These are phyloP conservation scores for Monosporozyma aerobia DNA, from an alignment of 805 yeast genomes.

Conservation along the genomic window DNA sequence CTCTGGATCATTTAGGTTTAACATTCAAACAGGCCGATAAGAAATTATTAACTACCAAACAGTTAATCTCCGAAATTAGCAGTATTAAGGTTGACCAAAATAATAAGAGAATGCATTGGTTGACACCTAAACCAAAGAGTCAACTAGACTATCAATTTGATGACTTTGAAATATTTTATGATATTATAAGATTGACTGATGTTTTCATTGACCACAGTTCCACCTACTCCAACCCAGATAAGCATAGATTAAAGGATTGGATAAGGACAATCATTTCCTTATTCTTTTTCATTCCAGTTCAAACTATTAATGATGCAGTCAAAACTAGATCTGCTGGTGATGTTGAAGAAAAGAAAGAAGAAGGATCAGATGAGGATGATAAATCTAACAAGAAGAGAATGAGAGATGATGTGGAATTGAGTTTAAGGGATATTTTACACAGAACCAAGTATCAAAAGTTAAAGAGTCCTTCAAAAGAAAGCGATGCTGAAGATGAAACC, in stretches of 20 bases:
- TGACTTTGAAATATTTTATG: slow-evolving; percentile 63
- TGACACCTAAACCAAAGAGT: slow-evolving; percentile 78
- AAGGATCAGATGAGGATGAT: slow-evolving; percentile 10
- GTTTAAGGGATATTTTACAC: slow-evolving; percentile 18
- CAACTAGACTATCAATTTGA: slow-evolving; percentile 54
- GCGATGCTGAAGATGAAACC: slow-evolving; percentile 13
- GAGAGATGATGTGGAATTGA: slow-evolving; percentile 15
- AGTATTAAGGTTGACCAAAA: slow-evolving; percentile 86
- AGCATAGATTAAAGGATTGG: slow-evolving; percentile 65
- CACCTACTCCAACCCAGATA: slow-evolving; percentile 70
- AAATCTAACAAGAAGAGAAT: slow-evolving; percentile 27
- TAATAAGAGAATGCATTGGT: slow-evolving; percentile 77
- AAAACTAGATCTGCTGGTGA: not conserved
- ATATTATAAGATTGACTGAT: slow-evolving; percentile 58
- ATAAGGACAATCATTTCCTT: slow-evolving; percentile 59
- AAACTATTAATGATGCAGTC: slow-evolving; percentile 37
- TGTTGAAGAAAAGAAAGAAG: slow-evolving; percentile 3
- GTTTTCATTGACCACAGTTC: slow-evolving; percentile 60
- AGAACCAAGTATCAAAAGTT: slow-evolving; percentile 35
- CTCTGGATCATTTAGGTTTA: slow-evolving; percentile 89
- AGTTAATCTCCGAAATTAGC: slow-evolving; percentile 81
- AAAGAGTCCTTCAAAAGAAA: slow-evolving; percentile 10
- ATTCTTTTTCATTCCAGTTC: slow-evolving; percentile 56
- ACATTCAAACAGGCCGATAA: slow-evolving; percentile 97
- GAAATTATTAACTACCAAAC: slow-evolving; percentile 81